Evolutionary conservation across 441 rosid genomes (phyloP).

Genomic region (Erysimum pusillum): DNA sequence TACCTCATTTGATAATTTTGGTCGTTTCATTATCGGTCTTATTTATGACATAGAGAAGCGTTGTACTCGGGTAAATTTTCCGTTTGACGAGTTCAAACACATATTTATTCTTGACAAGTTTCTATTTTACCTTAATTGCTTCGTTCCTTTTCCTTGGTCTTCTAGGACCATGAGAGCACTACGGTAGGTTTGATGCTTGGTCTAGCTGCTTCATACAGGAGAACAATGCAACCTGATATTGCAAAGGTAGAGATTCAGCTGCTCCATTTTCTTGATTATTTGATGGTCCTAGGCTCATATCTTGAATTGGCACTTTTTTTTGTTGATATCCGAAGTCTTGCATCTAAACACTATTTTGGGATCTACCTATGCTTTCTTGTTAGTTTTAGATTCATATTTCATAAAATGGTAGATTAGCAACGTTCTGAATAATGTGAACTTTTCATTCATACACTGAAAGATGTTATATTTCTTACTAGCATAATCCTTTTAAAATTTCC

Average conservation of each 20-base stretch:
- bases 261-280: conserved; percentile 28
- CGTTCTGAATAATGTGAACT: conserved; percentile 5
- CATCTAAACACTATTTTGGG: conserved; percentile 19
- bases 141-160: conserved; percentile 34
- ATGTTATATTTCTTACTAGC: conserved; percentile 24
- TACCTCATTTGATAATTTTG: conserved; percentile 25
- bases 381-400: conserved; percentile 15
- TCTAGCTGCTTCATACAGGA: conserved; percentile 93
- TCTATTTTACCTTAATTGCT: conserved; percentile 23
- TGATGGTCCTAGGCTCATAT: conserved; percentile 17
- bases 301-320: conserved; percentile 16
- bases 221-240: conserved; percentile 95
- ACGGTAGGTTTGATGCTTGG: conserved; percentile 98
- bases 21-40: conserved; percentile 12
- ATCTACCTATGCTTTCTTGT: conserved; percentile 22
- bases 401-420: conserved; percentile 26
- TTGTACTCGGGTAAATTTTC: conserved; percentile 18
- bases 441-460: conserved; percentile 8
- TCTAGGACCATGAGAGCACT: conserved; percentile 94
- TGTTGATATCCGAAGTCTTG: conserved; percentile 22
- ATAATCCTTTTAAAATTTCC: neutral
- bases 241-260: conserved; percentile 68
- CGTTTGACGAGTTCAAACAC: conserved; percentile 16
- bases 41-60: conserved; percentile 9
- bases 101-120: conserved; percentile 6